phyloP scores from a whole-genome alignment of 1,284 basidiomycete genomes.

The Apiotrichum veenhuisii region DNA sequence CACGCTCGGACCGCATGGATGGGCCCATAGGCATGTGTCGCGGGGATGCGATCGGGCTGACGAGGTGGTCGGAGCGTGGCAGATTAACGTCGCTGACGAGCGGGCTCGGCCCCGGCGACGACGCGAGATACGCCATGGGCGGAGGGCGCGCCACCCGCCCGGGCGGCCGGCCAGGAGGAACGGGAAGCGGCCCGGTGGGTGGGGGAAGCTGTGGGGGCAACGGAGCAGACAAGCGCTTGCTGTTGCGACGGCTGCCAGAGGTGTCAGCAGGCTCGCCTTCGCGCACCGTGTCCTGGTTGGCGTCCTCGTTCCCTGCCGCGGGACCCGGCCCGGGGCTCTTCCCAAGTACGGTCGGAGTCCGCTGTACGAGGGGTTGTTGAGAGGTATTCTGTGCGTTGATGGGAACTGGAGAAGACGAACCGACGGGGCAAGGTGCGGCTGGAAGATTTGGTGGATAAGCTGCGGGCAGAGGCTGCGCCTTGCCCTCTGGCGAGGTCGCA shows the following conservation, averaged over 20 bases:
- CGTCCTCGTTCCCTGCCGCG: neutral
- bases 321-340: neutral
- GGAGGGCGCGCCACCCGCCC: neutral
- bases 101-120: neutral
- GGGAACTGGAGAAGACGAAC: no score
- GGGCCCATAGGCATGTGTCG: neutral
- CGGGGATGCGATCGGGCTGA: neutral
- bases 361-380: neutral
- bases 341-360: no score
- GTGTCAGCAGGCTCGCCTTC: neutral
- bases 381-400: neutral
- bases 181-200: neutral
- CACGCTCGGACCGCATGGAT: slow-evolving; percentile 23
- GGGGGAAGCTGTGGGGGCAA: neutral
- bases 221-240: neutral
- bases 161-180: neutral
- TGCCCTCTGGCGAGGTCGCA: no score
- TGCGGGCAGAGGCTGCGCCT: no score
- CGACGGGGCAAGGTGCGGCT: no score
- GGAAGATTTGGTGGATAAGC: no score
- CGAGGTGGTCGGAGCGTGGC: slow-evolving; percentile 5
- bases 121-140: slow-evolving; percentile 1
- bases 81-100: neutral
- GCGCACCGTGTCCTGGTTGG: neutral
- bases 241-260: neutral